Base-by-base conservation (phyloP, 1,284 basidiomycete species). In the Marasmius sp. region DNA sequence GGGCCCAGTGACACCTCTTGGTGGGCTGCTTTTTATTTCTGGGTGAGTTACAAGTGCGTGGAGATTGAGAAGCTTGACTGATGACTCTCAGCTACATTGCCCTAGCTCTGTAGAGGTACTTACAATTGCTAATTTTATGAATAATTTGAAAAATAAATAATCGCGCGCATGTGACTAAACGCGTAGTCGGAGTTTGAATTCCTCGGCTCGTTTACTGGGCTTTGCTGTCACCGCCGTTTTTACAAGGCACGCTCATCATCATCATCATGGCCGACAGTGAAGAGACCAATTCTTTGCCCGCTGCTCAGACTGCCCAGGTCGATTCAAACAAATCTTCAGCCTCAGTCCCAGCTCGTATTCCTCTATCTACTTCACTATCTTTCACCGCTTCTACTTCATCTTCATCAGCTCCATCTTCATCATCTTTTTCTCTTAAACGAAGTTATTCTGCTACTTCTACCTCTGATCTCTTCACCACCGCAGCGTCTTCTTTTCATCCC, bases 1-100 rank as follows among this genome's bases (percentile, higher is more conserved):
- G 50, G 92, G 91, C 0, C 91, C 91, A 2, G 73, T 92, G 51
- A 94, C 92, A 12, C 93, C 92, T 0, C 65, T 94, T 18, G 92
- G 92, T 2, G 92, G 88, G 2, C 64, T 84, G 27, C 66, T 85
- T 2, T 89, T 93, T 88, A 92, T 93, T 69, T 85, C 86, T 57
- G 92, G 92, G 91, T 93, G 70, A 79, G 88, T 65, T 3, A 39
- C 20, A 18, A 1, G n/a, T 10, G 22, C n/a, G 58, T 8, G 2
- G 6, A 14, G 43, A 4, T n/a, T 22, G 43, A 38, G 14, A n/a
- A 47, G 41, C 12, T 36, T 16, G 20, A 34, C 33, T 58, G 18
- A n/a, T 27, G 10, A n/a, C 52, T 22, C 22, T 52, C 56, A 87
- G 85, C 58, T 89, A 88, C 66, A 61, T 85, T 55, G 79, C 83